phyloP scores from a whole-genome alignment of 108 stramenopile species.

The Cyclotella sp. region DNA sequence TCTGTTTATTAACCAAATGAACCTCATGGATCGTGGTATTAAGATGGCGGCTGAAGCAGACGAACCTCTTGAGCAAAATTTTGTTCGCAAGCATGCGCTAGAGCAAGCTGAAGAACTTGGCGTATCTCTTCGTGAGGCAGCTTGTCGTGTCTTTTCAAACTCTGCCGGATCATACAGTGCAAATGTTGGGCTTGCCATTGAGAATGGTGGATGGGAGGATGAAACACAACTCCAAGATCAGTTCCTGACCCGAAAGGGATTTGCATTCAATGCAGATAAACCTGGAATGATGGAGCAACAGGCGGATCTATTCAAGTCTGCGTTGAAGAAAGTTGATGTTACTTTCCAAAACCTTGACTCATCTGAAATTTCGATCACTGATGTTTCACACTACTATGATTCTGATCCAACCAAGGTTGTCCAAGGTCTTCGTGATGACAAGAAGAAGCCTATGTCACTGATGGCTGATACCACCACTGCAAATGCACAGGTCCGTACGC shows the following conservation, averaged over 20 bases:
- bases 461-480: slow-evolving; percentile 99
- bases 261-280: slow-evolving; percentile 97
- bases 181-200: slow-evolving; percentile 97
- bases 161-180: slow-evolving; percentile 97
- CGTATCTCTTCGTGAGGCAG: slow-evolving; percentile 90
- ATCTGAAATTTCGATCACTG: slow-evolving; percentile 95
- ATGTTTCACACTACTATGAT: slow-evolving; percentile 98
- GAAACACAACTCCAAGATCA: slow-evolving; percentile 95
- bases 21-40: slow-evolving; percentile 96
- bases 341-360: slow-evolving; percentile 98
- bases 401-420: slow-evolving; percentile 98
- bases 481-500: slow-evolving; percentile 94
- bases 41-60: slow-evolving; percentile 98
- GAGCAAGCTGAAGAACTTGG: slow-evolving; percentile 92
- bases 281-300: slow-evolving; percentile 98
- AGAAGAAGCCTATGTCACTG: slow-evolving; percentile 94
- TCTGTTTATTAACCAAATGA: slow-evolving; percentile 99
- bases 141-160: slow-evolving; percentile 96
- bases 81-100: slow-evolving; percentile 94
- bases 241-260: slow-evolving; percentile 95
- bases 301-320: slow-evolving; percentile 93
- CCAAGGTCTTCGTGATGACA: slow-evolving; percentile 93
- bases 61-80: slow-evolving; percentile 91
- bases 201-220: slow-evolving; percentile 98
- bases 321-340: slow-evolving; percentile 93